Evolutionary conservation across 768 basidiomycete species (phyloP).

Genomic region (Tylopilus felleus): DNA sequence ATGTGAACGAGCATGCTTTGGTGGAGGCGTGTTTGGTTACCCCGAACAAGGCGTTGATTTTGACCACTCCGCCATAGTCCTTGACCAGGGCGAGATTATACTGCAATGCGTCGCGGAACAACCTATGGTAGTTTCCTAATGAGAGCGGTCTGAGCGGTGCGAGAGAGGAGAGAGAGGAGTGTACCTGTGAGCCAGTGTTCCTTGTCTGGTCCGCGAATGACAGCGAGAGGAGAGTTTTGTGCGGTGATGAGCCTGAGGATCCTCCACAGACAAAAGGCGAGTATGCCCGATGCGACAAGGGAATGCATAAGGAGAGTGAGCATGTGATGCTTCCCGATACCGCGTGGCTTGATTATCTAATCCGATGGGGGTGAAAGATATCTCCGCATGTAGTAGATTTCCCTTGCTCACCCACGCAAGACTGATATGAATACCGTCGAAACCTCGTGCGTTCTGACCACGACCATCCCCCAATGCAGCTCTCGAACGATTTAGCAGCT

Average conservation of each 20-base stretch:
- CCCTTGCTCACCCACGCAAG: too few relatives aligned
- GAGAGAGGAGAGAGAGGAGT: background rate
- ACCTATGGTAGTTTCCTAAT: conserved; percentile 32
- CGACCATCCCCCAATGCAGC: conserved; percentile 16
- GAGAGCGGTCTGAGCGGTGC: too few relatives aligned
- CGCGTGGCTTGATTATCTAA: too few relatives aligned
- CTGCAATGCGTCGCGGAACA: conserved; percentile 32
- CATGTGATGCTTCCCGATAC: too few relatives aligned
- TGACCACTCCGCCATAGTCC: conserved; percentile 36
- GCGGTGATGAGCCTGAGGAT: conserved; percentile 12
- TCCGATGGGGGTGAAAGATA: too few relatives aligned
- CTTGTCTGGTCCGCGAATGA: conserved; percentile 29
- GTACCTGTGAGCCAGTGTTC: conserved; percentile 37
- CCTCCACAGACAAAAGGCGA: conserved; percentile 17
- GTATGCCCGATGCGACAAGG: conserved; percentile 1
- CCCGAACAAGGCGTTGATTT: conserved; percentile 34
- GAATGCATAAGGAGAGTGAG: background rate
- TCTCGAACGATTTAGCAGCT: conserved; percentile 31
- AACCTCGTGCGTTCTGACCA: background rate
- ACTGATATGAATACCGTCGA: background rate
- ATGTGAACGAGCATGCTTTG: background rate
- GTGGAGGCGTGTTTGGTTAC: conserved; percentile 16
- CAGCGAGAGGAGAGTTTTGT: conserved; percentile 15
- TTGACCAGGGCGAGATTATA: conserved; percentile 31
- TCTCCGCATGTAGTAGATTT: too few relatives aligned